Evolutionary conservation across 768 basidiomycete genomes (phyloP), one percentile per base, ranked within the genome.

Genomic region (Russula abietina): DNA sequence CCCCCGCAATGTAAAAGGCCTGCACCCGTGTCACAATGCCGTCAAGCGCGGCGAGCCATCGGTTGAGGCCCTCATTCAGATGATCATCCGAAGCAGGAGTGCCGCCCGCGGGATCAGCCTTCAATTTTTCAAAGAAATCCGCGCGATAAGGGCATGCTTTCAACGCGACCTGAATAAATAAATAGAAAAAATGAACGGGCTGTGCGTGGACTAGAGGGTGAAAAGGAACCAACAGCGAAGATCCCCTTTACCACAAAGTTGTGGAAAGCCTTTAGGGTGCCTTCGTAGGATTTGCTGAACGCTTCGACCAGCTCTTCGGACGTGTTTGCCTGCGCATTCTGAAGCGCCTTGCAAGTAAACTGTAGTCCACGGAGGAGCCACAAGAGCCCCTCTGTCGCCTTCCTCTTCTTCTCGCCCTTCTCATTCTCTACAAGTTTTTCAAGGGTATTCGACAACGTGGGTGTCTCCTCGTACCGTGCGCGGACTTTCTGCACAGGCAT

Each of bases 291-390:
- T 50, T 85, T 84, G 32, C 77, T 85, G 75, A 99, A 99, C 22
- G 89, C 89, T 0, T 67, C 75, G 2, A 83, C 69, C 16, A 99
- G 83, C 71, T 93, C 89, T 52, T 77, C 59, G 1, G 71, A 71
- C 50, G 82, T 77, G 74, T 95, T 82, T 4, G 76, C 79, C 69
- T 93, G 88, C 0, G 87, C 82, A 50, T 80, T 76, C 66, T 88
- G 81, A 28, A 99, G 83, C 0, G 89, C 89, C 60, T 82, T 79
- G 75, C 87, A 85, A 38, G 96, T 99, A 79, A 99, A 99, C 32
- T 84, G 83, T 57, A 95, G 83, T 3, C 93, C 97, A 33, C 94
- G 86, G 53, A 94, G 81, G 54, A 99, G 82, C 97, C 97, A 99
- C 75, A 98, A 76, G 59, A 98, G 81, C 17, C 93, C 94, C 71